Conservation (phyloP, 306 rosid species). For the Amphicarpaea edgeworthii region DNA sequence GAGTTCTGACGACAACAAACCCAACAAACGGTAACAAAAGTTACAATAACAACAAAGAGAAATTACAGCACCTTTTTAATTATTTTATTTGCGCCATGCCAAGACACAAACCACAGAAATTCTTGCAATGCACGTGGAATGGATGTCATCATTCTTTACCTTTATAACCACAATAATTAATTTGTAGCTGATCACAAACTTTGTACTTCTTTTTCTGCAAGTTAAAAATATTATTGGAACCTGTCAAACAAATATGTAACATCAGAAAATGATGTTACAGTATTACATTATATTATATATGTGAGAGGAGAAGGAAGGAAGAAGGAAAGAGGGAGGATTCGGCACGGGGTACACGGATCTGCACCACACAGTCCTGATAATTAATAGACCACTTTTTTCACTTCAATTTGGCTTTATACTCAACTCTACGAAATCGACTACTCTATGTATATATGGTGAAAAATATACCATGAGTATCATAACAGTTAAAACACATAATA, state of each 20-base stretch:
- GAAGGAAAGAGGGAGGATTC: too few relatives aligned
- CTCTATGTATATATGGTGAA: too few relatives aligned
- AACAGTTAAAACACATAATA: too few relatives aligned
- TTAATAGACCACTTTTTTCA: too few relatives aligned
- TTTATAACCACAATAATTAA: not conserved
- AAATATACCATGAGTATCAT: too few relatives aligned
- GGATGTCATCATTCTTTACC: slow-evolving; percentile 21
- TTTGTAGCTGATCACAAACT: slow-evolving; percentile 19
- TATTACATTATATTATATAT: slow-evolving; percentile 43
- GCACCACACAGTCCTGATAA: too few relatives aligned
- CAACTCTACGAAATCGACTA: too few relatives aligned
- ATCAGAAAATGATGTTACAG: slow-evolving; percentile 49
- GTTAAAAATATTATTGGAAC: not conserved
- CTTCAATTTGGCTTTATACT: too few relatives aligned
- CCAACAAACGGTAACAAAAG: not conserved
- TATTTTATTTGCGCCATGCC: not conserved
- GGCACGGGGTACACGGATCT: too few relatives aligned
- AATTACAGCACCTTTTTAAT: not conserved
- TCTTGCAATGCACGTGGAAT: slow-evolving; percentile 12
- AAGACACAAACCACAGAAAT: slow-evolving; percentile 19
- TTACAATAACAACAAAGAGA: not conserved
- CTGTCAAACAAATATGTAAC: slow-evolving; percentile 35
- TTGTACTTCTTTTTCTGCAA: slow-evolving; percentile 8
- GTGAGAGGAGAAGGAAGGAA: not conserved
- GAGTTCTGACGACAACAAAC: not conserved